Conservation (phyloP, 345 rosid genomes). For the Gynandropsis gynandra region DNA sequence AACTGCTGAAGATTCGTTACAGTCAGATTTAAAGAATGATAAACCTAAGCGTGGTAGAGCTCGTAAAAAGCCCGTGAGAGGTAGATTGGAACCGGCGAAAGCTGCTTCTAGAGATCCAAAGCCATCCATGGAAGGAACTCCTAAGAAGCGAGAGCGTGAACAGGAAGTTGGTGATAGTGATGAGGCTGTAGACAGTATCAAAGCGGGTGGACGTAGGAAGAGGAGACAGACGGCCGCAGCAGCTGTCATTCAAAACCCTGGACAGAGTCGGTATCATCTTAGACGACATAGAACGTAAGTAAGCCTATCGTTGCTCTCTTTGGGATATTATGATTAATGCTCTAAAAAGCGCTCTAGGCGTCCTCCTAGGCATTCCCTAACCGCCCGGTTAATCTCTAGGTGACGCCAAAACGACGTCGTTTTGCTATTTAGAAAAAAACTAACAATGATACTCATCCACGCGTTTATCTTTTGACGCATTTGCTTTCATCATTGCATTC, state of each 20-base stretch:
- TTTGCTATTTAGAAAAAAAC: too few species aligned
- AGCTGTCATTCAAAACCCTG: constrained; percentile 39
- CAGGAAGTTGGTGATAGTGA: constrained; percentile 58
- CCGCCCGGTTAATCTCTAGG: too few species aligned
- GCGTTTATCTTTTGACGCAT: too few species aligned
- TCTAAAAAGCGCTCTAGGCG: too few species aligned
- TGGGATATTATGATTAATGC: background rate
- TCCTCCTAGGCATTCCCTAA: too few species aligned
- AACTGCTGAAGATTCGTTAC: constrained; percentile 48
- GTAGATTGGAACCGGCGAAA: constrained; percentile 41
- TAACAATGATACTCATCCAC: too few species aligned
- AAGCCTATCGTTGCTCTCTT: constrained; percentile 28
- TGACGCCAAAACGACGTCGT: too few species aligned
- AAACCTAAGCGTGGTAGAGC: constrained; percentile 41
- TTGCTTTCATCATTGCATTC: too few species aligned
- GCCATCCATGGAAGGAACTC: constrained; percentile 34
- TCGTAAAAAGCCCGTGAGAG: constrained; percentile 45
- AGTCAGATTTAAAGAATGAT: constrained; percentile 39
- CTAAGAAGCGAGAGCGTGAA: constrained; percentile 47
- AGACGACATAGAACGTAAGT: constrained; percentile 67
- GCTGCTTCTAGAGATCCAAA: constrained; percentile 54
- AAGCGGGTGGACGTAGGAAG: constrained; percentile 58
- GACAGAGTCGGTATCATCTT: constrained; percentile 69
- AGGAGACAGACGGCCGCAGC: constrained; percentile 42
- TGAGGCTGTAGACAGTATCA: constrained; percentile 53